Conservation (phyloP, 495 filamentous ascomycete species). For the Penicillium pulvis region DNA sequence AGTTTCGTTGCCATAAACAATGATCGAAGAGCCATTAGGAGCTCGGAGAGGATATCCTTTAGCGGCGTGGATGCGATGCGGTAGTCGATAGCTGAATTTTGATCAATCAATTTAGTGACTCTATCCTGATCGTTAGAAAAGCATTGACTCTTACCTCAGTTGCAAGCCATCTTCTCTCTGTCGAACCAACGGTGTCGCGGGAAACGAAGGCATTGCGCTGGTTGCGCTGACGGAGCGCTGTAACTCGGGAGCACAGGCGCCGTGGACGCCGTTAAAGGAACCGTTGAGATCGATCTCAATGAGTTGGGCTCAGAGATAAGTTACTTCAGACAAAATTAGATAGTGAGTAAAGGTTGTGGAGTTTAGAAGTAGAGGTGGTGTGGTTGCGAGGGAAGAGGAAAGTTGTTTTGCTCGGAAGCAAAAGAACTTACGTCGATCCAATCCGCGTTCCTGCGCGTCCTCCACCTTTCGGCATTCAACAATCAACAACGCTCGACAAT, state of each 20-base stretch:
- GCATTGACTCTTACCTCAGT: constrained; percentile 43
- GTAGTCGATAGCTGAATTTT: constrained; percentile 67
- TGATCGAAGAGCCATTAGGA: constrained; percentile 81
- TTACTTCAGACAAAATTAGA: background rate
- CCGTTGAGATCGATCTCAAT: constrained; percentile 6
- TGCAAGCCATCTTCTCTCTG: constrained; percentile 51
- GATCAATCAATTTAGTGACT: constrained; percentile 8
- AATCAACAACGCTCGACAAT: constrained; percentile 13
- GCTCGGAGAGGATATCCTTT: constrained; percentile 75
- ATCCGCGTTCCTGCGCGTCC: constrained; percentile 35
- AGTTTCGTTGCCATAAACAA: constrained; percentile 79
- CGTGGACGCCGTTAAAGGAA: constrained; percentile 20
- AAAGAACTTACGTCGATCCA: constrained; percentile 24
- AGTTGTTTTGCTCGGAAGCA: constrained; percentile 31
- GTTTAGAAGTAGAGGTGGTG: constrained; percentile 9
- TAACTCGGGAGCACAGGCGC: constrained; percentile 27
- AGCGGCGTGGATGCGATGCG: constrained; percentile 70
- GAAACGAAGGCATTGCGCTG: constrained; percentile 42
- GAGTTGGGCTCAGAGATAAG: background rate
- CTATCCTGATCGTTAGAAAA: background rate
- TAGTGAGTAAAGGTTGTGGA: constrained; percentile 1
- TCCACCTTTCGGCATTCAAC: constrained; percentile 16
- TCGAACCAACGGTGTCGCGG: constrained; percentile 40
- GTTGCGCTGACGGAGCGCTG: constrained; percentile 14
- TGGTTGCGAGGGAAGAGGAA: constrained; percentile 22